phyloP scores from a whole-genome alignment of 495 filamentous ascomycete species.

The Symbiotaphrina buchneri region DNA sequence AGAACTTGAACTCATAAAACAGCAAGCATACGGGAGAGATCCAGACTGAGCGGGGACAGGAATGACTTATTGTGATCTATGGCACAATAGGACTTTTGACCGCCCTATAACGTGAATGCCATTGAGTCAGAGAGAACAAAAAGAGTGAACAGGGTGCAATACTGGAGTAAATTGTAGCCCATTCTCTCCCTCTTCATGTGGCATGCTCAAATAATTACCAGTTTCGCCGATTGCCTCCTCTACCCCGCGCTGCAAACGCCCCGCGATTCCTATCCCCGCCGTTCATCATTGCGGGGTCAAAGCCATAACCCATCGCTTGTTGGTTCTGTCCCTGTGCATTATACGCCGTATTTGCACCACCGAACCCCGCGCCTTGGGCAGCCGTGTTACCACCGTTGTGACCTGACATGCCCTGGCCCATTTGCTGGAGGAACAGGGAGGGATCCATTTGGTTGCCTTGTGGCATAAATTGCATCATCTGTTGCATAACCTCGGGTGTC shows the following conservation, averaged over 20 bases:
- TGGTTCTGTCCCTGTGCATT: constrained; percentile 1
- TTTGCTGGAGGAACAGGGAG: constrained; percentile 18
- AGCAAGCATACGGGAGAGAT: too few relatives aligned
- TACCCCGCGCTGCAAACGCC: constrained; percentile 17
- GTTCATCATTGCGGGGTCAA: constrained; percentile 26
- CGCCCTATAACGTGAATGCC: not conserved
- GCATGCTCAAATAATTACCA: too few relatives aligned
- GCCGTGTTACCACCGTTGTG: constrained; percentile 7
- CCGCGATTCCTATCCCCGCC: constrained; percentile 13
- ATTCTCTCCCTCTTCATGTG: too few relatives aligned
- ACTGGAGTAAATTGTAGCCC: too few relatives aligned
- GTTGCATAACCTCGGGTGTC: constrained; percentile 56
- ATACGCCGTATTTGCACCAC: constrained; percentile 6
- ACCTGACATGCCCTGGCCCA: not conserved
- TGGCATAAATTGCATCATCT: constrained; percentile 65
- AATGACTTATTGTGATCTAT: not conserved
- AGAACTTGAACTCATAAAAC: too few relatives aligned
- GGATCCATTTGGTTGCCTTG: constrained; percentile 62
- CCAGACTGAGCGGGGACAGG: not conserved
- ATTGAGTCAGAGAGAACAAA: not conserved
- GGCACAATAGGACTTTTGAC: not conserved
- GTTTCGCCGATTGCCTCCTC: constrained; percentile 16
- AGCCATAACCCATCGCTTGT: constrained; percentile 13
- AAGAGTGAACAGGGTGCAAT: not conserved
- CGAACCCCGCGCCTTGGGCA: constrained; percentile 22